phyloP scores from a whole-genome alignment of 306 rosid genomes.

The Rubus idaeus region DNA sequence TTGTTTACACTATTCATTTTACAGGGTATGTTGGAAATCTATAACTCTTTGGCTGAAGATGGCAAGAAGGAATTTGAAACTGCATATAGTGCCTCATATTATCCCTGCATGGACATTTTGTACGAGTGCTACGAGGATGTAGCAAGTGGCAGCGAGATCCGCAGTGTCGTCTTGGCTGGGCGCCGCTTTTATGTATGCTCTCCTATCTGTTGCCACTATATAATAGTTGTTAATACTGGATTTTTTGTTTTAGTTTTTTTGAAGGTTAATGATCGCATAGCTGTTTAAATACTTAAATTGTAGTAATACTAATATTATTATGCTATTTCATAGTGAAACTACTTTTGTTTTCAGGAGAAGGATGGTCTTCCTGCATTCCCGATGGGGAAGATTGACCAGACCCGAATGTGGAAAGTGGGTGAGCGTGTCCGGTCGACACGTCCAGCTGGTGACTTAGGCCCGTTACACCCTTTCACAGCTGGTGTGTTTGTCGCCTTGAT shows the following conservation, averaged over 20 bases:
- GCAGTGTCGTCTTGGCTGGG: slow-evolving; percentile 97
- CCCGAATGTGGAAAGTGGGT: slow-evolving; percentile 99
- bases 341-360: slow-evolving; percentile 67
- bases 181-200: slow-evolving; percentile 83
- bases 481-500: slow-evolving; percentile 97
- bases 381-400: slow-evolving; percentile 98
- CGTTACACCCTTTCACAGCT: slow-evolving; percentile 89
- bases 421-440: slow-evolving; percentile 75
- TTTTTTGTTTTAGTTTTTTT: neutral
- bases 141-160: slow-evolving; percentile 86
- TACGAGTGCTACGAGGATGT: slow-evolving; percentile 97
- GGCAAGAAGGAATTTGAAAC: slow-evolving; percentile 81
- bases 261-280: neutral
- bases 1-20: slow-evolving; percentile 6
- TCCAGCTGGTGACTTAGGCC: slow-evolving; percentile 90
- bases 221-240: neutral
- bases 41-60: slow-evolving; percentile 72
- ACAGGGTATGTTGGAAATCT: slow-evolving; percentile 89
- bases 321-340: slow-evolving; percentile 1
- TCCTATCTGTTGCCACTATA: neutral
- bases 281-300: neutral
- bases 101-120: slow-evolving; percentile 97
- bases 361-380: slow-evolving; percentile 98
- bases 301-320: neutral
- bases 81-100: slow-evolving; percentile 91